Conservation (phyloP, 768 basidiomycete species). For the Chlorophyllum brunneum region DNA sequence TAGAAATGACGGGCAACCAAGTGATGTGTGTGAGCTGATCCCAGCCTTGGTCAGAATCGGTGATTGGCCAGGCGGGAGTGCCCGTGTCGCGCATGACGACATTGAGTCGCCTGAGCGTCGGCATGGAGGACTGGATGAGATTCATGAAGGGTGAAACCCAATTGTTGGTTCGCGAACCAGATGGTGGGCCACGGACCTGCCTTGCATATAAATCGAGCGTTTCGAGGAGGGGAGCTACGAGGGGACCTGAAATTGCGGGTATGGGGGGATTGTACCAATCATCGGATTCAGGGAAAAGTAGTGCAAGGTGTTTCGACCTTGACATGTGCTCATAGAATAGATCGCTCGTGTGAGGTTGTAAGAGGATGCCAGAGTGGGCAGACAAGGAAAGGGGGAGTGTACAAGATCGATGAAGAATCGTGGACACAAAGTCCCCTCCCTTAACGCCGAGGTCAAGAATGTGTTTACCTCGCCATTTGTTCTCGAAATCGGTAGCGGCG, state of each 20-base stretch:
- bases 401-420: background rate
- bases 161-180: no score
- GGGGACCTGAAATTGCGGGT: background rate
- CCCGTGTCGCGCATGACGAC: constrained; percentile 2
- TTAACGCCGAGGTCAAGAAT: background rate
- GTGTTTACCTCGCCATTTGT: background rate
- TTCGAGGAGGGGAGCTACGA: constrained; percentile 6
- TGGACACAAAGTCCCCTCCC: background rate
- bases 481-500: background rate
- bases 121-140: constrained; percentile 4
- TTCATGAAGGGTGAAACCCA: constrained; percentile 4
- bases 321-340: background rate
- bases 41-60: constrained; percentile 1
- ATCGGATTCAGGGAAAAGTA: constrained; percentile 1
- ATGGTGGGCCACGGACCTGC: background rate
- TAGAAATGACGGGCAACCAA: constrained; percentile 2
- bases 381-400: constrained; percentile 4
- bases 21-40: constrained; percentile 11
- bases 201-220: constrained; percentile 4
- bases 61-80: background rate
- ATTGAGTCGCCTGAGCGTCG: constrained; percentile 1
- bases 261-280: background rate
- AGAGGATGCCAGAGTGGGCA: constrained; percentile 2
- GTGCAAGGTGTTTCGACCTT: background rate
- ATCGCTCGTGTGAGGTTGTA: background rate